These are phyloP conservation scores for Cucurbita moschata DNA, from an alignment of 306 rosid genomes.

Conservation along the genomic window DNA sequence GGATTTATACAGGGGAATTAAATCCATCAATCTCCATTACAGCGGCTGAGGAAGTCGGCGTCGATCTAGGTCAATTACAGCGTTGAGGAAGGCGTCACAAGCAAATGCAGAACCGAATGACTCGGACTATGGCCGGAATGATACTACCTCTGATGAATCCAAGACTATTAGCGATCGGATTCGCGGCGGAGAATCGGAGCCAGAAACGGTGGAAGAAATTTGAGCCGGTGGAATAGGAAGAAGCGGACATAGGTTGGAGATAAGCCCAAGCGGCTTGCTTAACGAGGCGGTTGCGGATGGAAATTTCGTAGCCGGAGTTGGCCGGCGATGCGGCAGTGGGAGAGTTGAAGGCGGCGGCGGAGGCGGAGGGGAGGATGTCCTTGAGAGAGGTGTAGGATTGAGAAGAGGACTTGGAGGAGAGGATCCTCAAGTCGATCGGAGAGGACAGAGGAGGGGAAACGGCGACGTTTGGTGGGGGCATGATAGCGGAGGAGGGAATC, in stretches of 20 bases:
- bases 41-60: not conserved
- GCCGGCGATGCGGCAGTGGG: constrained; percentile 2
- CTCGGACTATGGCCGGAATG: constrained; percentile 15
- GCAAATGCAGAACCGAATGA: constrained; percentile 4
- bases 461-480: constrained; percentile 13
- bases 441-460: constrained; percentile 7
- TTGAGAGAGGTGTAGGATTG: constrained; percentile 39
- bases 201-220: constrained; percentile 13
- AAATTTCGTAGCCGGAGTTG: constrained; percentile 36
- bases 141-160: constrained; percentile 6
- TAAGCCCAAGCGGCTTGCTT: constrained; percentile 99
- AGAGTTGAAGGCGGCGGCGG: not conserved
- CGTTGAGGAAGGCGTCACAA: not conserved
- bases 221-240: constrained; percentile 24
- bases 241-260: constrained; percentile 77
- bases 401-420: constrained; percentile 12
- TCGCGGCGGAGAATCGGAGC: constrained; percentile 6
- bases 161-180: constrained; percentile 9
- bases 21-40: not conserved
- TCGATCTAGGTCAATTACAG: not conserved
- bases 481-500: constrained; percentile 29
- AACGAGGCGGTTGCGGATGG: constrained; percentile 55
- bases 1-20: not conserved
- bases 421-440: constrained; percentile 10
- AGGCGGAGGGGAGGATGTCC: constrained; percentile 34